These are phyloP conservation scores for Aaosphaeria arxii DNA, from an alignment of 2,329 filamentous ascomycete species.

Conservation along the genomic window DNA sequence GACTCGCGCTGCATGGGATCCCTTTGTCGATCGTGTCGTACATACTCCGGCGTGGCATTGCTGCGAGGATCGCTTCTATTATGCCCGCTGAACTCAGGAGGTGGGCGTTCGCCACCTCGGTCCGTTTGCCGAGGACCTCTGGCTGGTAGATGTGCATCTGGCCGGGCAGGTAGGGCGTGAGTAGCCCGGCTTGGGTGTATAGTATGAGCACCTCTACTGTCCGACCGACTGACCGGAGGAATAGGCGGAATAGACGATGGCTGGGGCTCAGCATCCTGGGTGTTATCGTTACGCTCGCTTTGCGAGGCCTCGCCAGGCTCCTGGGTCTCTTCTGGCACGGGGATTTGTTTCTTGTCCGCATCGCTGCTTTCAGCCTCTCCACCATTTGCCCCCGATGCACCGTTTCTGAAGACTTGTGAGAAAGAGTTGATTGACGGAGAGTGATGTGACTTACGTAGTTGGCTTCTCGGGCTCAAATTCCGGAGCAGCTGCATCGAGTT, in stretches of 20 bases:
- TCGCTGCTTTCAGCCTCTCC: too few relatives aligned
- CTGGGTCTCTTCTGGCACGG: too few relatives aligned
- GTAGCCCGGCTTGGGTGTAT: constrained; percentile 18
- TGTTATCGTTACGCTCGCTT: too few relatives aligned
- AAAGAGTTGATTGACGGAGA: too few relatives aligned
- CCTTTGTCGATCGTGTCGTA: constrained; percentile 42
- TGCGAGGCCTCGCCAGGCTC: too few relatives aligned
- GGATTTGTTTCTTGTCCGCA: too few relatives aligned
- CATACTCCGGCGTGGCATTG: constrained; percentile 38
- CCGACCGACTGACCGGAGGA: not conserved
- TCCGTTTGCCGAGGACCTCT: constrained; percentile 33
- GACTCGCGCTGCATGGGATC: constrained; percentile 30
- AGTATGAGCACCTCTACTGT: not conserved
- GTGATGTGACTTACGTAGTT: too few relatives aligned
- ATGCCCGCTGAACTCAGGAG: constrained; percentile 20
- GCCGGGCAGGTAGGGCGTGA: constrained; percentile 55
- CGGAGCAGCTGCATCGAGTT: constrained; percentile 54
- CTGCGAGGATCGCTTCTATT: constrained; percentile 32
- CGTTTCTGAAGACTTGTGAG: too few relatives aligned
- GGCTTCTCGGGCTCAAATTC: constrained; percentile 58
- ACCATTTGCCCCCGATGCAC: too few relatives aligned
- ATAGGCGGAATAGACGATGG: not conserved
- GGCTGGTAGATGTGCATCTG: constrained; percentile 53
- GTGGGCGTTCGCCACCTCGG: constrained; percentile 27
- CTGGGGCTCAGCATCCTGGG: too few relatives aligned